Percentiles rank a stretch among this genome's conserved stretches.
Evolutionary conservation across 2,329 filamentous ascomycete genomes (phyloP).

Genomic region (Trichoderma gracile): DNA sequence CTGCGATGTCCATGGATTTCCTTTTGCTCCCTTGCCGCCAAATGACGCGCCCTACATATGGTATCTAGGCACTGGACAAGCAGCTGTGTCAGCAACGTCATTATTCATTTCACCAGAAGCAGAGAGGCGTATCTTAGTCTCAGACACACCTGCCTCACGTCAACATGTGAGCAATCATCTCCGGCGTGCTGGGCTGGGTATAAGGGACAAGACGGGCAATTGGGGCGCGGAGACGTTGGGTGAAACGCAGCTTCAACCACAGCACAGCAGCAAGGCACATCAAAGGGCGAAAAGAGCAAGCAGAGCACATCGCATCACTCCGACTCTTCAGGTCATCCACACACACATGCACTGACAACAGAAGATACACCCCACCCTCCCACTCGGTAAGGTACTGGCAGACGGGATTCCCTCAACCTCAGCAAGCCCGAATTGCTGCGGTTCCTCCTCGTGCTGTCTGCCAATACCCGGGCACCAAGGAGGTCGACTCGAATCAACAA

Average conservation of each 20-base stretch:
- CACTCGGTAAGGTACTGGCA: neutral
- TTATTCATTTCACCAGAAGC: neutral
- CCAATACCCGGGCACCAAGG: neutral
- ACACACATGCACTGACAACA: slow-evolving; percentile 15
- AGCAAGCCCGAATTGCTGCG: neutral
- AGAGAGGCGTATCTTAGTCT: neutral
- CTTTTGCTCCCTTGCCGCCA: neutral
- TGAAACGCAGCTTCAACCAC: neutral
- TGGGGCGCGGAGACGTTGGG: neutral
- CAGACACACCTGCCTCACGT: neutral
- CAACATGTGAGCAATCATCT: neutral
- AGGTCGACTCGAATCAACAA: neutral
- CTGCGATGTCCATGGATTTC: too few relatives aligned
- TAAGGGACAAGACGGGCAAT: neutral
- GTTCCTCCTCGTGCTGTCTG: neutral
- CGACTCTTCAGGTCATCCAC: neutral
- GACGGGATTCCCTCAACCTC: neutral
- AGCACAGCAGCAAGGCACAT: neutral
- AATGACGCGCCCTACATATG: neutral
- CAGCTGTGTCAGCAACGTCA: neutral
- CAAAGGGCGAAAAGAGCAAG: neutral
- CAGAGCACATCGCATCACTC: slow-evolving; percentile 8
- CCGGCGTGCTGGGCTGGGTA: neutral
- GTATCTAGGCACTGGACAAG: neutral
- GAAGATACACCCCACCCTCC: slow-evolving; percentile 16